phyloP scores from a whole-genome alignment of 2,329 filamentous ascomycete genomes.

The Penicillium expansum region DNA sequence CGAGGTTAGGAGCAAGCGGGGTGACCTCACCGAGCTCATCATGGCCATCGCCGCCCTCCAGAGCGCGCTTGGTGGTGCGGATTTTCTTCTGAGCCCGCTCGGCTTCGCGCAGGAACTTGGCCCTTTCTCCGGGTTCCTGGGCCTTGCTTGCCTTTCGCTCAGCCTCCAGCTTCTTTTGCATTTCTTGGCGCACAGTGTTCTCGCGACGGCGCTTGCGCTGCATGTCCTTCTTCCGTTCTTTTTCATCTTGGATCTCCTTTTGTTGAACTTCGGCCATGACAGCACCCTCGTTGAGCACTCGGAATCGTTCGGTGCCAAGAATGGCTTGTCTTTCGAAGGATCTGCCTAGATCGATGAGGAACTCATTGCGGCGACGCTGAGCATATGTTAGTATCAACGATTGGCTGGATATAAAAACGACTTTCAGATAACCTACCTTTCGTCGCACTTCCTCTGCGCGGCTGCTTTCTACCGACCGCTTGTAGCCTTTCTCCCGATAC shows the following conservation, averaged over 20 bases:
- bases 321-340: constrained; percentile 67
- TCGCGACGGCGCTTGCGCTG: constrained; percentile 93
- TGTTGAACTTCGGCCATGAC: constrained; percentile 84
- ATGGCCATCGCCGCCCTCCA: constrained; percentile 73
- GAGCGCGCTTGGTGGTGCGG: constrained; percentile 79
- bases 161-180: constrained; percentile 76
- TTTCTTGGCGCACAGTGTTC: constrained; percentile 87
- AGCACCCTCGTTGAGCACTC: constrained; percentile 71
- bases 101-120: constrained; percentile 77
- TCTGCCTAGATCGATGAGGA: constrained; percentile 56
- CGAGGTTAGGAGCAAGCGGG: constrained; percentile 73
- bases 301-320: constrained; percentile 71
- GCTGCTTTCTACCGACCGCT: constrained; percentile 67
- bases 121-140: constrained; percentile 76
- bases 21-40: constrained; percentile 72
- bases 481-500: constrained; percentile 56
- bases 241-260: constrained; percentile 87
- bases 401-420: neutral
- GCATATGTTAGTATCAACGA: constrained; percentile 17
- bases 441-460: constrained; percentile 62
- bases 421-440: constrained; percentile 51
- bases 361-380: constrained; percentile 58
- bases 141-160: constrained; percentile 74
- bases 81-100: constrained; percentile 91
- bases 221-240: constrained; percentile 99